Base-by-base conservation (phyloP, 306 rosid species). In the Quercus alba region DNA sequence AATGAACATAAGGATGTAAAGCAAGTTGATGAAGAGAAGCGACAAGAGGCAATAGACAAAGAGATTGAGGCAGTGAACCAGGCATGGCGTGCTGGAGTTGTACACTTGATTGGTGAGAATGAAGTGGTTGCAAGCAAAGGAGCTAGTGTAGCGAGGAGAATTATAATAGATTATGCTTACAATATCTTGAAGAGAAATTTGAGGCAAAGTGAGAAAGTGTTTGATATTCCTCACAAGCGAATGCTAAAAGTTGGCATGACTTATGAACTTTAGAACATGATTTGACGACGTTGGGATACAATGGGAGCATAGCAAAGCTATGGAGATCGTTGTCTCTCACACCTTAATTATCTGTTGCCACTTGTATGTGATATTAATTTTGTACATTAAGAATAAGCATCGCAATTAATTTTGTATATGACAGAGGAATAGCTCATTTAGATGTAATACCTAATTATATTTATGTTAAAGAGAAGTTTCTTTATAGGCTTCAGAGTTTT, bases 361-460 rank as follows among this genome's bases (percentile, higher is more conserved):
- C 54, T 12, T 3, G 46, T 49, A 14, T 3, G 46, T 49, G 17
- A 49, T 49, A 44, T 41, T 41, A 74, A 41, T 41, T 63, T 62
- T 74, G 70, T 77, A 70, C 88, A 94, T 93, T 79, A 91, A 78
- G 86, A 90, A n/a, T 91, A 85, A 78, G 97, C 93, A 8, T 86
- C 88, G 88, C 86, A 62, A 62, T 49, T 87, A 62, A 62, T 49
- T 87, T 89, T 86, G 84, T 89, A 38, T 97, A 92, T 5, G 87
- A 78, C 75, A 92, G 80, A 80, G 94, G 97, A 82, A 77, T 91
- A 80, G 92, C 84, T 84, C 94, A 91, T 80, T 86, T 91, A 76
- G 98, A 94, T 83, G 91, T 94, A 73, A 94, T 92, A 76, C 97
- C 97, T 64, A 94, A 94, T 79, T 89, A 91, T 85, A 91, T 92